phyloP scores from a whole-genome alignment of 805 yeast species.

The Starmerella geochares region DNA sequence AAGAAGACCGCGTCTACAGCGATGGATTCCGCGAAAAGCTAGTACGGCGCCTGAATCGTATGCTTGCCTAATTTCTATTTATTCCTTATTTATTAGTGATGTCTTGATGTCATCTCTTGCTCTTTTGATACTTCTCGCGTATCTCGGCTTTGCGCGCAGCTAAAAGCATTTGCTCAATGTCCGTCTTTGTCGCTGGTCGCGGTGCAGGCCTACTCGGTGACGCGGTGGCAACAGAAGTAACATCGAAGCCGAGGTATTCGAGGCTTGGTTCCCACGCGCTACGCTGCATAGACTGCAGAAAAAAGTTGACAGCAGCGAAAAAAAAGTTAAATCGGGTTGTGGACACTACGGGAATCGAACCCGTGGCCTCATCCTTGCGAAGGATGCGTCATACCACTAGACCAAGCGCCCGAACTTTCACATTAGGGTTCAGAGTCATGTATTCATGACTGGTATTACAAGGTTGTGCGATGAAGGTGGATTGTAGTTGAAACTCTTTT shows the following conservation, averaged over 20 bases:
- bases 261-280: neutral
- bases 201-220: neutral
- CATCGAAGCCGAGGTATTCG: neutral
- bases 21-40: constrained; percentile 13
- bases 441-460: too few relatives aligned
- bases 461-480: neutral
- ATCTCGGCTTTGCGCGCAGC: constrained; percentile 12
- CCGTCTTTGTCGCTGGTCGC: constrained; percentile 8
- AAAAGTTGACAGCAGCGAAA: constrained; percentile 2
- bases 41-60: neutral
- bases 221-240: neutral
- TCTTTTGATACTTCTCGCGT: neutral
- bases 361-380: constrained; percentile 35
- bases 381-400: constrained; percentile 93
- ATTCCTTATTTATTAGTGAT: neutral
- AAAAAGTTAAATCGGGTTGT: constrained; percentile 6
- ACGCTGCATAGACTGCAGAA: too few relatives aligned
- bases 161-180: constrained; percentile 10
- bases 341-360: constrained; percentile 38
- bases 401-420: constrained; percentile 43
- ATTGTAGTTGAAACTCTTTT: too few relatives aligned
- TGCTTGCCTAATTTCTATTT: neutral
- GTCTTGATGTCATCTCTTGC: too few relatives aligned
- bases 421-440: neutral
- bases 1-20: constrained; percentile 24